Percentiles rank a stretch among this genome's conserved stretches.
These are phyloP conservation scores for Wickerhamiella qilinensis DNA, from an alignment of 805 yeast genomes.

Conservation along the genomic window DNA sequence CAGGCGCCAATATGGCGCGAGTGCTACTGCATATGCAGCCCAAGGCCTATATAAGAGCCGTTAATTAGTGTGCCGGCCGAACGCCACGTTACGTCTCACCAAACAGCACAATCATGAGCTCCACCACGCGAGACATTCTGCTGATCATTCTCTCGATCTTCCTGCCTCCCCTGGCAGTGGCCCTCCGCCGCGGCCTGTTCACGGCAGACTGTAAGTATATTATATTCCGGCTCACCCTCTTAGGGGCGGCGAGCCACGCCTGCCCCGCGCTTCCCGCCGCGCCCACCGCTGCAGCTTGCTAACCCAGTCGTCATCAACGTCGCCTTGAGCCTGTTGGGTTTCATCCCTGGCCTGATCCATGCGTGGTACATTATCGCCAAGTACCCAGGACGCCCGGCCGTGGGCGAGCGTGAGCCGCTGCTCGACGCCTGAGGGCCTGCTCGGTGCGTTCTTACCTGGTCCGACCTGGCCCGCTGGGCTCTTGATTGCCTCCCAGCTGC, in stretches of 20 bases:
- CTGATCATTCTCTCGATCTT: conserved; percentile 53
- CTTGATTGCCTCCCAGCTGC: too few species aligned
- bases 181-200: conserved; percentile 54
- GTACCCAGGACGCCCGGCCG: conserved; percentile 30
- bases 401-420: conserved; percentile 4
- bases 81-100: too few species aligned
- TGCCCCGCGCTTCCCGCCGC: too few species aligned
- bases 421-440: not conserved
- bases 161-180: conserved; percentile 68
- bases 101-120: conserved; percentile 3
- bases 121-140: conserved; percentile 38
- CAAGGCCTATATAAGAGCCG: too few species aligned
- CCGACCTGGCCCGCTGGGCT: too few species aligned
- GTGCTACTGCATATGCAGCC: too few species aligned
- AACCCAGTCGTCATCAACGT: conserved; percentile 38
- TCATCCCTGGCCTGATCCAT: conserved; percentile 63
- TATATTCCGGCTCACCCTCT: not conserved
- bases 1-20: too few species aligned
- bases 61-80: too few species aligned
- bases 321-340: conserved; percentile 54
- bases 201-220: conserved; percentile 37
- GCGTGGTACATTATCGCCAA: conserved; percentile 62
- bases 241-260: conserved; percentile 3
- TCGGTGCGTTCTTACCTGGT: too few species aligned
- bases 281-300: too few species aligned